Base-by-base conservation (phyloP, 495 filamentous ascomycete species). In the Penicillium argentinense region DNA sequence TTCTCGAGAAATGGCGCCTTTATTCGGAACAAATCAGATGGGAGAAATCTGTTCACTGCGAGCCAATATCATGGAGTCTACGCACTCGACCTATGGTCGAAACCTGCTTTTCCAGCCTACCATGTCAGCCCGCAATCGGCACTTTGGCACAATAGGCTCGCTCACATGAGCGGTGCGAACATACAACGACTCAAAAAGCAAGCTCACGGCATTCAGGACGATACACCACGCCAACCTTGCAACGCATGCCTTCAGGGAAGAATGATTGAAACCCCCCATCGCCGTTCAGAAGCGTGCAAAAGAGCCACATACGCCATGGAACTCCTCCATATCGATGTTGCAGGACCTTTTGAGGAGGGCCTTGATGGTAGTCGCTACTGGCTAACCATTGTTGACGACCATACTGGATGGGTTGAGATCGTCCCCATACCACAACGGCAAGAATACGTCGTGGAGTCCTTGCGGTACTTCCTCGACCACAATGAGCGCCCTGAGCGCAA, bases 361-460 rank as follows among this genome's bases (percentile, higher is more conserved):
- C 52, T 55, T 13, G 37, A 59, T 28, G 47, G 56, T 23, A 51
- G 46, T 41, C 52, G 47, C 13, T 57, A 60, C 34, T 60, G 56
- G 56, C 42, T 60, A 3, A 57, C 53, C 23, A 49, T 60, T 24
- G 45, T 53, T 42, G 44, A 60, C 27, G 43, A 57, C 38, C 53
- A 39, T 22, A 60, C 53, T 19, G 25, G 26, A 3, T 56, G 34
- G 49, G 49, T 56, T 3, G 56, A 53, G 36, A 53, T 47, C 24
- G 12, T 47, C 43, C 42, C 42, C 5, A 53, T 53, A 46, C 42
- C 26, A 42, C 49, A 36, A 45, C 9, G 42, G 36, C 33, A 46
- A 38, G 18, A 53, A 12, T 50, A 29, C 18, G 42, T 46, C 43
- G 40, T 59, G 27, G 52, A 49, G 34, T 54, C 33, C 29, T 39